Evolutionary conservation across 2,329 filamentous ascomycete species (phyloP).

Genomic region (Ceratocystis alfenasii): DNA sequence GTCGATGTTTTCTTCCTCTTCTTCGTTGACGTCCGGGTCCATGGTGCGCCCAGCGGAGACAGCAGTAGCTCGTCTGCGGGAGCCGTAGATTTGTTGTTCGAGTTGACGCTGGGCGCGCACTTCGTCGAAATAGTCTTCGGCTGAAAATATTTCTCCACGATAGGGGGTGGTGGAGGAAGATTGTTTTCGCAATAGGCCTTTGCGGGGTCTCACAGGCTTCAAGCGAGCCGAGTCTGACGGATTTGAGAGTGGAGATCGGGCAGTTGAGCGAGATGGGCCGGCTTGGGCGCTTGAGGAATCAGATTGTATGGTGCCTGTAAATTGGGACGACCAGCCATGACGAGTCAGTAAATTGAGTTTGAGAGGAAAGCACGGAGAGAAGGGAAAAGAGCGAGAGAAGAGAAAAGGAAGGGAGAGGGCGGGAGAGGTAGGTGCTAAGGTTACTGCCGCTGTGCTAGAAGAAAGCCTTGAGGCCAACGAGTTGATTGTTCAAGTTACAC

Average conservation of each 20-base stretch:
- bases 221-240: conserved; percentile 41
- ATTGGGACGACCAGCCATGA: neutral
- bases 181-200: conserved; percentile 53
- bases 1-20: conserved; percentile 28
- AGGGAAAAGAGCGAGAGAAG: neutral
- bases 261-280: conserved; percentile 32
- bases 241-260: conserved; percentile 37
- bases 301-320: conserved; percentile 30
- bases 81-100: conserved; percentile 27
- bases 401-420: neutral
- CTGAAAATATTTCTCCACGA: conserved; percentile 77
- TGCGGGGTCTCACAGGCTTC: conserved; percentile 43
- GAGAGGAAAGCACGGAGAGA: neutral
- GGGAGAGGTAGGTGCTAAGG: conserved; percentile 18
- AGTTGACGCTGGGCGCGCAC: conserved; percentile 56
- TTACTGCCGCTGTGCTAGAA: neutral
- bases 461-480: neutral
- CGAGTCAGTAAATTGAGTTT: conserved; percentile 11
- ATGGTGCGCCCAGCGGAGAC: conserved; percentile 27
- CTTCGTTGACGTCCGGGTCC: conserved; percentile 31
- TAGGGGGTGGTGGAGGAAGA: conserved; percentile 64
- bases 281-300: conserved; percentile 31
- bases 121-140: conserved; percentile 75
- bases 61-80: conserved; percentile 30
- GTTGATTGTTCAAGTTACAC: conserved; percentile 23